Conservation (phyloP, 495 filamentous ascomycete species). For the Penicillium coprophilum region DNA sequence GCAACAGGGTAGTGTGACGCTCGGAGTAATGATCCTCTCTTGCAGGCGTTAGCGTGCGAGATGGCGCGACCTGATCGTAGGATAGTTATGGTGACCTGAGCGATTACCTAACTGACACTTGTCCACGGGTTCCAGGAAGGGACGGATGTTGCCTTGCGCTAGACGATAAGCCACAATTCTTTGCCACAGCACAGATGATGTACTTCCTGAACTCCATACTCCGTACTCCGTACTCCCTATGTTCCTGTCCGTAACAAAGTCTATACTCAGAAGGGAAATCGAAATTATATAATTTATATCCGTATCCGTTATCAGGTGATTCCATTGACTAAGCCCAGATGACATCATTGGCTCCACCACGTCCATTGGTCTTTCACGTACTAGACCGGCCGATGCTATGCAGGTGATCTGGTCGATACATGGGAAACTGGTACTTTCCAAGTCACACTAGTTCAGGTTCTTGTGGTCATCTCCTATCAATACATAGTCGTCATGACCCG, state of each 20-base stretch:
- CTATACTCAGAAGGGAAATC: too few relatives aligned
- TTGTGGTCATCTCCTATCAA: background rate
- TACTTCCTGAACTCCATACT: too few relatives aligned
- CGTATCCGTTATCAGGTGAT: constrained; percentile 2
- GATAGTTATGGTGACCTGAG: constrained; percentile 2
- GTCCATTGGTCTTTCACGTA: background rate
- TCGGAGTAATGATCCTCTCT: constrained; percentile 29
- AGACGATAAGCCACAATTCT: background rate
- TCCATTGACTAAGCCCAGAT: background rate
- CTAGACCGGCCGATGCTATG: constrained; percentile 17
- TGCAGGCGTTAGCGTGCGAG: constrained; percentile 22
- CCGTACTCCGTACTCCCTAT: too few relatives aligned
- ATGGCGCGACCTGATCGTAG: constrained; percentile 28
- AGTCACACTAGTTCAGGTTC: constrained; percentile 2
- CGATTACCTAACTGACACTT: constrained; percentile 5
- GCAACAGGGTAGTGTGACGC: constrained; percentile 2
- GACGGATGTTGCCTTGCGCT: background rate
- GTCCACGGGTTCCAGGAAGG: background rate
- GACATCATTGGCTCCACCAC: constrained; percentile 9
- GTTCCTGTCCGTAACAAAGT: too few relatives aligned
- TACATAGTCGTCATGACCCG: constrained; percentile 7
- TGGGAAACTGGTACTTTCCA: constrained; percentile 3
- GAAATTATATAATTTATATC: background rate
- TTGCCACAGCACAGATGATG: background rate
- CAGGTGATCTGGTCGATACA: constrained; percentile 12